These are phyloP conservation scores for Talaromyces sp. DNA, from an alignment of 2,329 filamentous ascomycete genomes.

Conservation along the genomic window DNA sequence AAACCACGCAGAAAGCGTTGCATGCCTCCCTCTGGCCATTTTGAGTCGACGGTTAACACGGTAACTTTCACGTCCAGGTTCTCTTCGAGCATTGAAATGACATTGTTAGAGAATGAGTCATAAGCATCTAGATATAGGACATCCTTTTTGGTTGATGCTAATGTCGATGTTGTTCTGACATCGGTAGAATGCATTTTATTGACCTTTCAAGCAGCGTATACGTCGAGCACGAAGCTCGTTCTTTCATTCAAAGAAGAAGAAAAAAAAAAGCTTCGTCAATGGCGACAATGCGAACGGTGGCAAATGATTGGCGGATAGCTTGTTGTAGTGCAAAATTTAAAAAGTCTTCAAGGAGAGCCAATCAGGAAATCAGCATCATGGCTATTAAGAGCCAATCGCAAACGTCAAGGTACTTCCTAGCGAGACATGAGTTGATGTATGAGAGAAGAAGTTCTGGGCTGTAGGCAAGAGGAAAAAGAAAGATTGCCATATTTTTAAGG, in stretches of 20 bases:
- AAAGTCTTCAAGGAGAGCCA: neutral
- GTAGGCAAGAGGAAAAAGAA: neutral
- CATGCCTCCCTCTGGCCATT: slow-evolving; percentile 43
- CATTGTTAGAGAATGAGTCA: slow-evolving; percentile 96
- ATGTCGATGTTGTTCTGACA: neutral
- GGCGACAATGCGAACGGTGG: neutral
- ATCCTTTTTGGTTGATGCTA: slow-evolving; percentile 1
- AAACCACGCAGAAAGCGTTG: slow-evolving; percentile 56
- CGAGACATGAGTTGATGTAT: neutral
- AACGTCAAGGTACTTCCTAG: neutral
- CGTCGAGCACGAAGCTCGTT: neutral
- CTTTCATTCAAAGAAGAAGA: neutral
- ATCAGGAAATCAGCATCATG: neutral
- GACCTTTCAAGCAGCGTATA: neutral
- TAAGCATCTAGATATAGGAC: slow-evolving; percentile 93
- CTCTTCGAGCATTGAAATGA: slow-evolving; percentile 73
- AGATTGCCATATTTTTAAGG: slow-evolving; percentile 4
- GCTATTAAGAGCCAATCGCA: neutral
- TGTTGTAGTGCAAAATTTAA: neutral
- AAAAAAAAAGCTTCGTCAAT: neutral
- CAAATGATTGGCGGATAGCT: slow-evolving; percentile 8
- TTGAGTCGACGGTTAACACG: slow-evolving; percentile 66
- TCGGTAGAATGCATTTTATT: neutral
- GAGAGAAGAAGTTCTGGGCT: neutral
- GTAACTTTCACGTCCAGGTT: slow-evolving; percentile 65